Conservation (phyloP, 2,329 filamentous ascomycete species). For the Diplodia mutila region DNA sequence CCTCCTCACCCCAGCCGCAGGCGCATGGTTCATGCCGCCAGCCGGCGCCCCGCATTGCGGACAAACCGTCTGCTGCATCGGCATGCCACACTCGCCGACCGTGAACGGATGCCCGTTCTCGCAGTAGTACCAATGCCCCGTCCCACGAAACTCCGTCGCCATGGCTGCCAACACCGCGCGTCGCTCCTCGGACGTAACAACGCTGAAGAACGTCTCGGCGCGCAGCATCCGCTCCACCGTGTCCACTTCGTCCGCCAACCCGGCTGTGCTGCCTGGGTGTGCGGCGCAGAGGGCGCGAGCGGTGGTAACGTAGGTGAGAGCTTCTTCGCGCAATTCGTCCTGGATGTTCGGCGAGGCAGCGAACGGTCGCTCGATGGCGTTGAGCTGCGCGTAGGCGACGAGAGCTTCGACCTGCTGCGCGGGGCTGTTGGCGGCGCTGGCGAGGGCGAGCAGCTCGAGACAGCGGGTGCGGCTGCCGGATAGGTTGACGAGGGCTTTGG, state of each 20-base stretch:
- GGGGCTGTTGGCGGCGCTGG: slow-evolving; percentile 41
- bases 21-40: slow-evolving; percentile 58
- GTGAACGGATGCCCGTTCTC: slow-evolving; percentile 63
- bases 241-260: slow-evolving; percentile 46
- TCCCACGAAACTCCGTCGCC: slow-evolving; percentile 47
- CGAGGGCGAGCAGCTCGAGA: slow-evolving; percentile 37
- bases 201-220: neutral
- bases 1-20: slow-evolving; percentile 55
- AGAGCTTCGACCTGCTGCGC: slow-evolving; percentile 55
- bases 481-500: slow-evolving; percentile 37
- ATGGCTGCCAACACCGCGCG: slow-evolving; percentile 43
- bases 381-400: slow-evolving; percentile 56
- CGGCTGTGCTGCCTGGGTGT: slow-evolving; percentile 22
- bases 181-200: slow-evolving; percentile 26
- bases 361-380: slow-evolving; percentile 46
- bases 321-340: slow-evolving; percentile 29
- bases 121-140: slow-evolving; percentile 66
- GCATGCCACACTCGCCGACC: slow-evolving; percentile 68
- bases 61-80: slow-evolving; percentile 64
- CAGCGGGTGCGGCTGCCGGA: slow-evolving; percentile 46
- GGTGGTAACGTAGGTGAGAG: neutral
- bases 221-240: slow-evolving; percentile 44
- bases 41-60: slow-evolving; percentile 64
- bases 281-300: neutral
- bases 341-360: neutral